These are phyloP conservation scores for Fagopyrum homotropicum DNA, from an alignment of 148 eudicot genomes.

Conservation along the genomic window DNA sequence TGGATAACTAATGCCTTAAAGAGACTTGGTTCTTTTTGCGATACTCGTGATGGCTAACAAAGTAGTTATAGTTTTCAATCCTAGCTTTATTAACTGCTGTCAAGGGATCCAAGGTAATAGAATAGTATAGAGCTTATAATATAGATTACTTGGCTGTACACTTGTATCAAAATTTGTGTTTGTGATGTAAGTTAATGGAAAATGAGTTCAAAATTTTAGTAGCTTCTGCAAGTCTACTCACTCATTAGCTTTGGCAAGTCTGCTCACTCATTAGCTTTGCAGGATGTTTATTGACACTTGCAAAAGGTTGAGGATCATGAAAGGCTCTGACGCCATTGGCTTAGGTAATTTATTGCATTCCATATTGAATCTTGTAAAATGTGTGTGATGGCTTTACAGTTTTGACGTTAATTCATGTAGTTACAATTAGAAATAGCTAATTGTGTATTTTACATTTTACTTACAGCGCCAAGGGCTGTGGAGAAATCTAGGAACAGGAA, in stretches of 20 bases:
- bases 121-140: too few species aligned
- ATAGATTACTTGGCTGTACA: too few species aligned
- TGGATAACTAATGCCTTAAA: too few species aligned
- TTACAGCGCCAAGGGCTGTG: constrained; percentile 34
- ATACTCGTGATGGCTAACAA: too few species aligned
- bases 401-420: background rate
- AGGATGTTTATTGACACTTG: constrained; percentile 25
- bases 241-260: background rate
- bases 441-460: background rate
- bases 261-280: background rate
- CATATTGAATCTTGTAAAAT: background rate
- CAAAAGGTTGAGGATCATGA: constrained; percentile 27
- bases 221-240: background rate
- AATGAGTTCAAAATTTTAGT: background rate
- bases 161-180: too few species aligned
- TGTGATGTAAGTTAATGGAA: background rate
- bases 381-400: background rate
- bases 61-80: too few species aligned
- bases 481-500: constrained; percentile 24
- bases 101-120: too few species aligned
- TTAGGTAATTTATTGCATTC: constrained; percentile 14
- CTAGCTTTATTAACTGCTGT: too few species aligned
- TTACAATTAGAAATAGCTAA: background rate
- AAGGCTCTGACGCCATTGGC: constrained; percentile 28
- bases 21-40: too few species aligned